phyloP scores from a whole-genome alignment of 345 rosid species.

The Hibiscus syriacus region DNA sequence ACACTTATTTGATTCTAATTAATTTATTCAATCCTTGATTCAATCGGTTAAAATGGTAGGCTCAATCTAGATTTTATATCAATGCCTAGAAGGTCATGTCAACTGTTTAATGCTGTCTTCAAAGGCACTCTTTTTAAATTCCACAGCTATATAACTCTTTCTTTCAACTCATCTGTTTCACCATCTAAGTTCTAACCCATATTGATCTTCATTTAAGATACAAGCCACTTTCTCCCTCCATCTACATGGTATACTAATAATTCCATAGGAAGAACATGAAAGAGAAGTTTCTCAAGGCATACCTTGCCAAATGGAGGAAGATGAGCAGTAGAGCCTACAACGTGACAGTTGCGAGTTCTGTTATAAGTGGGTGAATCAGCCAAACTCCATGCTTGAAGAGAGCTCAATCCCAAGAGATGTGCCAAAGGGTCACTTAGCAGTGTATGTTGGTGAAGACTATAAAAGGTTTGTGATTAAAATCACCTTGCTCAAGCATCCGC shows the following conservation, averaged over 20 bases:
- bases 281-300: slow-evolving; percentile 35
- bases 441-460: slow-evolving; percentile 69
- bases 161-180: slow-evolving; percentile 13
- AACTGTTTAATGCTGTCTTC: too few species aligned
- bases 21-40: too few species aligned
- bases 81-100: too few species aligned
- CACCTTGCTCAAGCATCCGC: slow-evolving; percentile 60
- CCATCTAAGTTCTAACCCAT: slow-evolving; percentile 20
- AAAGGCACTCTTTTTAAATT: too few species aligned
- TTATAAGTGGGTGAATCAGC: slow-evolving; percentile 34
- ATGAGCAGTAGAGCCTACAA: slow-evolving; percentile 37
- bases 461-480: slow-evolving; percentile 66
- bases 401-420: slow-evolving; percentile 63
- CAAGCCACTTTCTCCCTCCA: not conserved
- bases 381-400: slow-evolving; percentile 27
- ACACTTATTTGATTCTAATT: too few species aligned
- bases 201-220: not conserved
- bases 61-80: too few species aligned
- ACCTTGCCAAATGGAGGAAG: slow-evolving; percentile 46
- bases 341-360: slow-evolving; percentile 39
- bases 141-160: slow-evolving; percentile 30
- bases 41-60: too few species aligned
- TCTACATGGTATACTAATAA: not conserved
- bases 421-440: slow-evolving; percentile 75
- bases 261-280: slow-evolving; percentile 20